Evolutionary conservation across 805 yeast species (phyloP), one percentile per base, ranked within the genome.

Genomic region (Nakazawaea wyomingensis): DNA sequence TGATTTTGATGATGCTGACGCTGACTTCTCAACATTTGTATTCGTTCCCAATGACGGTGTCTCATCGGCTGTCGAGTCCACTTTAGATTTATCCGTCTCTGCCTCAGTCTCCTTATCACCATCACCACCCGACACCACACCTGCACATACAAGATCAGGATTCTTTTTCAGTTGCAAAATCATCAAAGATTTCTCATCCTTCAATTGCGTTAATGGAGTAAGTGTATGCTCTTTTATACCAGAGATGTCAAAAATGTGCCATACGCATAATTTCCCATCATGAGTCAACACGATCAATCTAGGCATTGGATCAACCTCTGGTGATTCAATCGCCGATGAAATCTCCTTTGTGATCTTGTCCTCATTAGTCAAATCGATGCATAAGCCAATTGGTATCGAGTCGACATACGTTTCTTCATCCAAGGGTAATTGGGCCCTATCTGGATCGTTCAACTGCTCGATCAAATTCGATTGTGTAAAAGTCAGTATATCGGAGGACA

Each of bases 391-490:
- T 0, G 91, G 80, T 6, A 83, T 72, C 11, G 84, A 74, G 52
- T 87, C 95, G 39, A 74, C 81, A 36, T 74, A 81, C 1, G 81
- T 65, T 2, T 69, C 80, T 7, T 77, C 81, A 54, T 76, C 77
- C 51, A 86, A 65, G 1, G 96, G 96, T 48, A 87, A 65, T 20
- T 78, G 72, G 0, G 96, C 95, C 39, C 85, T 70, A 52, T 77
- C 78, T 4, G 80, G 67, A 54, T 89, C 96, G 51, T 83, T 84
- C 3, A 73, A 59, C 7, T 80, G 80, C 24, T 64, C 64, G 1
- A 82, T 53, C 3, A 66, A 54, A 16, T 60, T 59, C 0, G 50
- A 37, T 1, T 63, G 51, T 2, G 77, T 66, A 20, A 74, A 46
- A 1, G 81, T 61, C 6, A 75, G 61, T 13, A 85, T 54, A 43